Evolutionary conservation across 768 basidiomycete species (phyloP).

Genomic region (Podaxis carcinomalis): DNA sequence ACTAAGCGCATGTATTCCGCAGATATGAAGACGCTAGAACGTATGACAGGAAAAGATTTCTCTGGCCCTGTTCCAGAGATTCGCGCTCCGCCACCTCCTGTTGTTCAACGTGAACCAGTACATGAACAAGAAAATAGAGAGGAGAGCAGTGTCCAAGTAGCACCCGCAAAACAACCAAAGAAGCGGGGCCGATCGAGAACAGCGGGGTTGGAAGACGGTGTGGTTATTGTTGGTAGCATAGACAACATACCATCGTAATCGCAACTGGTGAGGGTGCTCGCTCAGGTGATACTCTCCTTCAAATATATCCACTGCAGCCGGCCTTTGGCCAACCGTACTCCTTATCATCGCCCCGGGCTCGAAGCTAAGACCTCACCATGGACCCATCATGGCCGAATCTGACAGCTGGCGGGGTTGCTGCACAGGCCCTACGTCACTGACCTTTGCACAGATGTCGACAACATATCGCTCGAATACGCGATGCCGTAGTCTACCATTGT

Average conservation of each 20-base stretch:
- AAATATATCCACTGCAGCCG: background rate
- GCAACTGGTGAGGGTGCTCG: background rate
- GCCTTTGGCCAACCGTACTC: background rate
- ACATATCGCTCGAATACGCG: background rate
- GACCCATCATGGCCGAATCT: background rate
- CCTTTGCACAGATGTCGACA: background rate
- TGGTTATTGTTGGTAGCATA: slow-evolving; percentile 33
- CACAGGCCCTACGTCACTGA: slow-evolving; percentile 1
- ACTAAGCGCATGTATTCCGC: background rate
- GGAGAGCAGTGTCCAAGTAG: slow-evolving; percentile 9
- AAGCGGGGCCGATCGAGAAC: slow-evolving; percentile 23
- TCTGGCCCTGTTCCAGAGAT: slow-evolving; percentile 78
- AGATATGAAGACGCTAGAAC: slow-evolving; percentile 73
- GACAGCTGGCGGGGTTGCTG: background rate
- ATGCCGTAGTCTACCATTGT: background rate
- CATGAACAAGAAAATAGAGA: slow-evolving; percentile 14
- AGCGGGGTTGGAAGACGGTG: slow-evolving; percentile 24
- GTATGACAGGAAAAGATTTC: slow-evolving; percentile 84
- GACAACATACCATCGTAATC: slow-evolving; percentile 22
- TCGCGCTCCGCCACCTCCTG: slow-evolving; percentile 31
- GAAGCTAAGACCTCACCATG: background rate
- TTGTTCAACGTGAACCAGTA: slow-evolving; percentile 16
- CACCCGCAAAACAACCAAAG: slow-evolving; percentile 18
- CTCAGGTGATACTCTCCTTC: background rate
- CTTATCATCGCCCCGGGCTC: background rate